Conservation (phyloP, 225 moss, liverwort and hornwort species). For the Sphagnum contortum region DNA sequence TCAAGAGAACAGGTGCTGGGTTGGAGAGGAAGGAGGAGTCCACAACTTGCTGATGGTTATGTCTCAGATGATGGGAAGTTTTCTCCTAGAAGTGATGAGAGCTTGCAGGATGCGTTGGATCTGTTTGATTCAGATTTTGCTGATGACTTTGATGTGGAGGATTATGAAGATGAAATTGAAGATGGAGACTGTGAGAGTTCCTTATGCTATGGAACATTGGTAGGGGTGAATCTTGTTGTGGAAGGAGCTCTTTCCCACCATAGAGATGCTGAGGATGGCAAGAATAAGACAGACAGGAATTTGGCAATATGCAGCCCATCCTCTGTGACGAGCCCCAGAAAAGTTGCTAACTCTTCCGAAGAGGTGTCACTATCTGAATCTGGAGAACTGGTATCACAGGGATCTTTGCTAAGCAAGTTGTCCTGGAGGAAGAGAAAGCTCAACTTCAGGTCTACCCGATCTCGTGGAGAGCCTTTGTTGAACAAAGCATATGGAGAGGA, state of each 20-base stretch:
- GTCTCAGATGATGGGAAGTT: slow-evolving; percentile 60
- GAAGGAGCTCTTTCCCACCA: slow-evolving; percentile 90
- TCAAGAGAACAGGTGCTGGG: slow-evolving; percentile 45
- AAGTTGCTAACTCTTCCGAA: slow-evolving; percentile 27
- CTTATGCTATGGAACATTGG: slow-evolving; percentile 87
- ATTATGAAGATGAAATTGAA: slow-evolving; percentile 51
- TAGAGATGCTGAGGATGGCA: slow-evolving; percentile 35
- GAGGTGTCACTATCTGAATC: slow-evolving; percentile 44
- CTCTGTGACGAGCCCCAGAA: slow-evolving; percentile 38
- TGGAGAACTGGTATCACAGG: slow-evolving; percentile 39
- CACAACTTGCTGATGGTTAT: slow-evolving; percentile 51
- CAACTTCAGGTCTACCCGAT: slow-evolving; percentile 80
- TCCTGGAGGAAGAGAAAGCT: slow-evolving; percentile 89
- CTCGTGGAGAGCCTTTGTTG: slow-evolving; percentile 88
- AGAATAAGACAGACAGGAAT: slow-evolving; percentile 29
- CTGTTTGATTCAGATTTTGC: slow-evolving; percentile 77
- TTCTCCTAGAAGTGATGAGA: slow-evolving; percentile 74
- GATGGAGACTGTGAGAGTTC: slow-evolving; percentile 54
- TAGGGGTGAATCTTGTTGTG: slow-evolving; percentile 85
- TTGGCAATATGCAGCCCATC: slow-evolving; percentile 62
- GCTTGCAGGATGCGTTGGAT: slow-evolving; percentile 65
- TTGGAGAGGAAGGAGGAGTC: slow-evolving; percentile 38
- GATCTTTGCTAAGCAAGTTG: slow-evolving; percentile 62
- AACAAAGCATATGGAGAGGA: slow-evolving; percentile 98
- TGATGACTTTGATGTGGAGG: slow-evolving; percentile 62